Evolutionary conservation across 352 stramenopile genomes (phyloP).

Genomic region (Phytophthora pini): DNA sequence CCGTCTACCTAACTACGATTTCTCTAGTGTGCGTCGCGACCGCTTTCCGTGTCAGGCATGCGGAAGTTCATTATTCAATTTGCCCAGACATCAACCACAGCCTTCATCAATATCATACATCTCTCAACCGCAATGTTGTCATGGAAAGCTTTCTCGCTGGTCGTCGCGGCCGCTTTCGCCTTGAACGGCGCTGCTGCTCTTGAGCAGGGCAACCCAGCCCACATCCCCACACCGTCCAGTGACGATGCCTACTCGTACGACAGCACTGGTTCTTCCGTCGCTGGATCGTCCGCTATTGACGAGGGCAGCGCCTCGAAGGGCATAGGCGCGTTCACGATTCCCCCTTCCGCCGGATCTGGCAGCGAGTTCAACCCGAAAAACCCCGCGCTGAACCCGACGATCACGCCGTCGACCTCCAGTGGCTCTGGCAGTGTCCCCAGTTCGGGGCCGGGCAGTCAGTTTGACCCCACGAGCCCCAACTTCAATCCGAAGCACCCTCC

Average conservation of each 20-base stretch:
- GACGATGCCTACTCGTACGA: constrained; percentile 11
- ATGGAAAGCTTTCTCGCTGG: constrained; percentile 22
- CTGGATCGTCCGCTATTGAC: constrained; percentile 19
- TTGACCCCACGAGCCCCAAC: constrained; percentile 4
- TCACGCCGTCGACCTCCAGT: neutral
- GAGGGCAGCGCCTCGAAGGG: constrained; percentile 9
- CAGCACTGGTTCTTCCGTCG: constrained; percentile 18
- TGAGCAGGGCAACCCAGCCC: constrained; percentile 16
- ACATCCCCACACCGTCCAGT: neutral
- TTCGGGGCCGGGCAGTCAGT: neutral
- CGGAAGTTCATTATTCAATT: constrained; percentile 29
- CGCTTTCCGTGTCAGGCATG: neutral
- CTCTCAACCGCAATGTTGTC: constrained; percentile 14
- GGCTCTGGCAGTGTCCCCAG: neutral
- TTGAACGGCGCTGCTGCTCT: constrained; percentile 20
- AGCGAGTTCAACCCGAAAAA: constrained; percentile 5
- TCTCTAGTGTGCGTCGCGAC: constrained; percentile 5
- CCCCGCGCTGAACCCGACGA: neutral
- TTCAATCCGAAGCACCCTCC: too few relatives aligned
- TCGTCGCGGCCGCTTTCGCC: constrained; percentile 14
- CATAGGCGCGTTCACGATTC: constrained; percentile 13
- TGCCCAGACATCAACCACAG: constrained; percentile 8
- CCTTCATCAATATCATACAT: constrained; percentile 2
- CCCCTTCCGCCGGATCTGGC: constrained; percentile 13
- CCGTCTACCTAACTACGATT: neutral